Evolutionary conservation across 306 rosid genomes (phyloP).

Genomic region (Rosa multiflora): DNA sequence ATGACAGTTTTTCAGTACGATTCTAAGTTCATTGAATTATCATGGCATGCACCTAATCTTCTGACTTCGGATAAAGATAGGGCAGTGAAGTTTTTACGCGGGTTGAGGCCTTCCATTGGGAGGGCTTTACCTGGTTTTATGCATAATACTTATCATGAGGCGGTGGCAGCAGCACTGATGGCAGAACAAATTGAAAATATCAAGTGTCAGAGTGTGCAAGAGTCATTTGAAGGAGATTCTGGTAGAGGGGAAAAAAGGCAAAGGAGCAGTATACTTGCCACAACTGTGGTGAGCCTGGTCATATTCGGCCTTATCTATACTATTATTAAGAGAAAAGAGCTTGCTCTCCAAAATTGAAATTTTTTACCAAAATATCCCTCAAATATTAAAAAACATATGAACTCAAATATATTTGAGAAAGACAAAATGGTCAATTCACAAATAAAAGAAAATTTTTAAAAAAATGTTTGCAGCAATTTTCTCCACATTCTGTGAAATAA

Average conservation of each 20-base stretch:
- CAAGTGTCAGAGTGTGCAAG: not conserved
- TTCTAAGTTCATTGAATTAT: not conserved
- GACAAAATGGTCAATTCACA: no score
- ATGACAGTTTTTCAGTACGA: not conserved
- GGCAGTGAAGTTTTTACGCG: not conserved
- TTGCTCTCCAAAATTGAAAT: no score
- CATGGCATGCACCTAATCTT: not conserved
- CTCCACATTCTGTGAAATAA: no score
- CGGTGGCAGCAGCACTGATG: not conserved
- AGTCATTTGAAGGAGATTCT: not conserved
- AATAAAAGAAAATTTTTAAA: no score
- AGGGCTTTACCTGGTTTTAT: rapidly evolving
- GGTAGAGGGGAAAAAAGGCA: not conserved
- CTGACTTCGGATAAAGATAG: not conserved
- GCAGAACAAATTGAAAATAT: not conserved
- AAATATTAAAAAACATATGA: no score
- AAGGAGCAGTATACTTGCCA: not conserved
- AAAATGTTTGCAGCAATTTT: no score
- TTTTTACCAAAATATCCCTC: no score
- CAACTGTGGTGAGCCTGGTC: constrained; percentile 7
- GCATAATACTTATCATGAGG: not conserved
- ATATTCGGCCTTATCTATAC: not conserved
- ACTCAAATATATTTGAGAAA: no score
- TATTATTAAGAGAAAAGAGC: no score
- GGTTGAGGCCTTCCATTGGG: not conserved